These are phyloP conservation scores for Leccinum truebloodii DNA, from an alignment of 768 basidiomycete genomes.

Conservation along the genomic window DNA sequence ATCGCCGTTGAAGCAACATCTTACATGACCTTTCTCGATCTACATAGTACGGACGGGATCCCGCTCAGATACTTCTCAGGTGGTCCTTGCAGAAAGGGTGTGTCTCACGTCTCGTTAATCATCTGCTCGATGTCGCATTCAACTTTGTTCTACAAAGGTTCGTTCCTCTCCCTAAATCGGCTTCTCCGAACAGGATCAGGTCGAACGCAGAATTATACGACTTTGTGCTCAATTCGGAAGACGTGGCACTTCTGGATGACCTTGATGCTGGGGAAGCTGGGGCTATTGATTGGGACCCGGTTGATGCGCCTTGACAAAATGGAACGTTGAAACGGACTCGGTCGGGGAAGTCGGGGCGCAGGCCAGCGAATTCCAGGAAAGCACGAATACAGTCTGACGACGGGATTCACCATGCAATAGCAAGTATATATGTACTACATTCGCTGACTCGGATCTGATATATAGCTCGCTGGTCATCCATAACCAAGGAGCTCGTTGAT, in stretches of 20 bases:
- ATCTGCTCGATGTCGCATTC: neutral
- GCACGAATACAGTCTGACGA: neutral
- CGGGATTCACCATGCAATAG: neutral
- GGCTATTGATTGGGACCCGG: constrained; percentile 83
- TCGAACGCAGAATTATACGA: constrained; percentile 77
- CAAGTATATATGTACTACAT: neutral
- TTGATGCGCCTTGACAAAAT: constrained; percentile 42
- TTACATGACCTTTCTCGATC: neutral
- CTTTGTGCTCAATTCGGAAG: constrained; percentile 66
- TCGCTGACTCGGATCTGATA: neutral
- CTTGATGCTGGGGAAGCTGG: constrained; percentile 76
- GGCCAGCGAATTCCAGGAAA: neutral
- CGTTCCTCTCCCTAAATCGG: constrained; percentile 82
- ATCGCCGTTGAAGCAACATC: neutral
- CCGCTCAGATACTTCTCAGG: constrained; percentile 81
- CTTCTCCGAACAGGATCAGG: constrained; percentile 64
- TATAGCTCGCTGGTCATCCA: neutral
- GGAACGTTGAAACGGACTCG: constrained; percentile 11
- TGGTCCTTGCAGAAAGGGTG: constrained; percentile 90
- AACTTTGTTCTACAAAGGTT: constrained; percentile 46
- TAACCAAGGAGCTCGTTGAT: neutral
- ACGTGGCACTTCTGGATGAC: constrained; percentile 63
- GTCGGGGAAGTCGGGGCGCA: neutral
- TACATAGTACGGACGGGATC: constrained; percentile 54
- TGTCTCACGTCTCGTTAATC: constrained; percentile 23